phyloP scores from a whole-genome alignment of 2,329 filamentous ascomycete genomes.

The Fusarium pseudonygamai region DNA sequence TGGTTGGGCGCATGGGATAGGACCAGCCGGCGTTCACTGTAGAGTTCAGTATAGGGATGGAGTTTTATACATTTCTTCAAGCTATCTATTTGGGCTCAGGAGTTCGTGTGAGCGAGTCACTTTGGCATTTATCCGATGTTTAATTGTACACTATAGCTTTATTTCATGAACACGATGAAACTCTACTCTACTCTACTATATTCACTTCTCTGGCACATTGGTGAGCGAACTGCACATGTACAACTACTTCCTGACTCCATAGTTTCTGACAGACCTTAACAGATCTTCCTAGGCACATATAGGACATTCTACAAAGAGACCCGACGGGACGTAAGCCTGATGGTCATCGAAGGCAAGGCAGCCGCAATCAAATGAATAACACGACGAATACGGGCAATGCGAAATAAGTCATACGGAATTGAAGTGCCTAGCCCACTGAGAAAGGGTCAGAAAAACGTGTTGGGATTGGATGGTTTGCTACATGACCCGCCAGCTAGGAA shows the following conservation, averaged over 20 bases:
- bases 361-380: background rate
- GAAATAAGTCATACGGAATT: conserved; percentile 1
- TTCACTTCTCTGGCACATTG: no score
- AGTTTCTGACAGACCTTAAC: background rate
- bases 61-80: conserved; percentile 17
- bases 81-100: background rate
- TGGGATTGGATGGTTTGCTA: background rate
- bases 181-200: conserved; percentile 3
- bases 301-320: background rate
- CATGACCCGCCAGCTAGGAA: background rate
- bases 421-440: background rate
- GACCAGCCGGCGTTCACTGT: conserved; percentile 26
- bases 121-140: background rate
- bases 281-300: background rate
- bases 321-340: background rate
- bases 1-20: conserved; percentile 14
- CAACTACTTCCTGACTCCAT: no score
- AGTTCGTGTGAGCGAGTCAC: conserved; percentile 5
- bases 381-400: conserved; percentile 34
- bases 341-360: background rate
- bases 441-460: background rate
- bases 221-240: no score
- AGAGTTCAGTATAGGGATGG: conserved; percentile 22
- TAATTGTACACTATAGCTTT: conserved; percentile 25
- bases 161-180: background rate